A percentile compares a stretch with the other conserved stretches of the same genome.
Conservation (phyloP, 2,329 filamentous ascomycete genomes). For the Pleomassaria siparia region DNA sequence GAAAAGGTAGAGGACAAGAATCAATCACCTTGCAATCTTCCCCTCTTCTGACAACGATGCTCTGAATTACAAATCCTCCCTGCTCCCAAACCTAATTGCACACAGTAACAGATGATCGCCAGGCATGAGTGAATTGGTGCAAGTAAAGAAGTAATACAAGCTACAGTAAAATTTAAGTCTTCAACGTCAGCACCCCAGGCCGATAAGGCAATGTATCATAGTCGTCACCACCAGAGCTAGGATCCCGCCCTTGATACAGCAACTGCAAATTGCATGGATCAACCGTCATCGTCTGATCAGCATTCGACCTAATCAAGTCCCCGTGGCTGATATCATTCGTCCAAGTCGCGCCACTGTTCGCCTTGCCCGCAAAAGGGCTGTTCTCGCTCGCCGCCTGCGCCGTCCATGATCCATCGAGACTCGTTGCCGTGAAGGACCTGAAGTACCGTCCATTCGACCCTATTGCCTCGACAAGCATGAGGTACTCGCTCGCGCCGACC, state of each 20-base stretch:
- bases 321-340: constrained; percentile 69
- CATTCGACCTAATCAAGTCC: constrained; percentile 58
- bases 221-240: constrained; percentile 44
- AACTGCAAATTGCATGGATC: constrained; percentile 66
- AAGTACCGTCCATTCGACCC: constrained; percentile 63
- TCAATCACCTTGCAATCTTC: too few species aligned
- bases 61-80: too few species aligned
- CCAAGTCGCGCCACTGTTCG: constrained; percentile 65
- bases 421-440: constrained; percentile 65
- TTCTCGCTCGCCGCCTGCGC: constrained; percentile 57
- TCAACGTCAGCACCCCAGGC: constrained; percentile 58
- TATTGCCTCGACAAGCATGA: constrained; percentile 69
- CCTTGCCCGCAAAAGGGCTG: constrained; percentile 67
- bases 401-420: constrained; percentile 60
- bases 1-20: too few species aligned
- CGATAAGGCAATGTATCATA: constrained; percentile 59
- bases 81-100: too few species aligned
- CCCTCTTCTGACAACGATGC: too few species aligned
- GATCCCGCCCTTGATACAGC: constrained; percentile 62
- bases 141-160: too few species aligned
- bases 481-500: constrained; percentile 58
- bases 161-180: too few species aligned
- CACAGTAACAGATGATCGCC: too few species aligned
- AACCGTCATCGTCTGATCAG: constrained; percentile 64
- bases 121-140: too few species aligned